Evolutionary conservation across 768 basidiomycete species (phyloP).

Genomic region (Cyclocybe cylindracea): DNA sequence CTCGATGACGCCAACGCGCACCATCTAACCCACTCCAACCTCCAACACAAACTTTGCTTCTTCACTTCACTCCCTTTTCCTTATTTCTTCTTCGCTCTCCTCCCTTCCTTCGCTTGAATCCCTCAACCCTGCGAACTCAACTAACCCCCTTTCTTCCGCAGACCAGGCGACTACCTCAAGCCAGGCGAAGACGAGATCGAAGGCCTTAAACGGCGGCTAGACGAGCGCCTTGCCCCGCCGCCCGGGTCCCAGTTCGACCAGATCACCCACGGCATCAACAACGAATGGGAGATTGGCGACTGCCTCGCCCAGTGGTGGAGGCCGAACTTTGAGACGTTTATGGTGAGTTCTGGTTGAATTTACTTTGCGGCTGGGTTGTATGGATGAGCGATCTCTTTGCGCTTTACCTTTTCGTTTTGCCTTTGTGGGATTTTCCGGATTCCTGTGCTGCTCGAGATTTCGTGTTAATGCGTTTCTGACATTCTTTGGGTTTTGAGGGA

Average conservation of each 20-base stretch:
- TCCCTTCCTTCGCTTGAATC: background rate
- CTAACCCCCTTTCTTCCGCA: conserved; percentile 26
- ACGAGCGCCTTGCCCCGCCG: conserved; percentile 86
- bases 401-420: background rate
- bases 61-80: background rate
- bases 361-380: background rate
- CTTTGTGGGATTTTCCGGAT: background rate
- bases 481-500: too few species aligned
- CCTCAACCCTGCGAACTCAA: background rate
- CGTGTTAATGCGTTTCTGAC: too few species aligned
- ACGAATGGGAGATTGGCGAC: conserved; percentile 96
- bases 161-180: conserved; percentile 98
- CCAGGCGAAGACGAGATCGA: conserved; percentile 93
- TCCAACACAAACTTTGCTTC: background rate
- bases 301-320: conserved; percentile 99
- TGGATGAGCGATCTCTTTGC: background rate
- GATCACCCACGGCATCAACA: conserved; percentile 68
- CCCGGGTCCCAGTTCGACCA: conserved; percentile 73
- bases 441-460: too few species aligned
- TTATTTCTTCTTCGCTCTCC: background rate
- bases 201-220: conserved; percentile 86
- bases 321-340: conserved; percentile 98
- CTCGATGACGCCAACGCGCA: too few species aligned
- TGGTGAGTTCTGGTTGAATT: conserved; percentile 59
- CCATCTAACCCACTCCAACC: too few species aligned